phyloP scores from a whole-genome alignment of 768 basidiomycete species.

The Lentinula guzmanii region DNA sequence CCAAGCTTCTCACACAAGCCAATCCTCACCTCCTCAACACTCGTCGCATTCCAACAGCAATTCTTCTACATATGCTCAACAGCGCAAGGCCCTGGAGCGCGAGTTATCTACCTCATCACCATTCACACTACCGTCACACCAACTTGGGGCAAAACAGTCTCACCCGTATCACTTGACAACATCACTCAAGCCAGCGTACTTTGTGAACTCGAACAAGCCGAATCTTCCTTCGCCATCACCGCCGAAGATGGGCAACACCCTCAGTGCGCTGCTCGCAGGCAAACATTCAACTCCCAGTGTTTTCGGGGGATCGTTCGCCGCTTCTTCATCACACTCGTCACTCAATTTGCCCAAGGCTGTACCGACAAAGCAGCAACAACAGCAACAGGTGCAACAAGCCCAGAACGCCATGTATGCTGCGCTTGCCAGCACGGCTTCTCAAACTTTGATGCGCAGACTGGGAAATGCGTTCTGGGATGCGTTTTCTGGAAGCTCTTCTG shows the following conservation, averaged over 20 bases:
- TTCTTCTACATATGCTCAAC: background rate
- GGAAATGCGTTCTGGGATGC: conserved; percentile 86
- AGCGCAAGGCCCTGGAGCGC: conserved; percentile 8
- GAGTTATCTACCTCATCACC: background rate
- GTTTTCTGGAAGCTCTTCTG: conserved; percentile 49
- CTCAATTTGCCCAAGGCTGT: background rate
- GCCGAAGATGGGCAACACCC: conserved; percentile 6
- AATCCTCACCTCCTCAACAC: background rate
- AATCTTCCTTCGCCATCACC: conserved; percentile 19
- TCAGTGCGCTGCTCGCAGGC: conserved; percentile 31
- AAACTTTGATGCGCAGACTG: conserved; percentile 68
- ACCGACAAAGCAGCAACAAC: conserved; percentile 13
- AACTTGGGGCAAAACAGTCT: background rate
- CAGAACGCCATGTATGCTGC: conserved; percentile 38
- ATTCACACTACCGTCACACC: conserved; percentile 6
- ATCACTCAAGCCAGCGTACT: conserved; percentile 26
- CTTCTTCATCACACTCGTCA: background rate
- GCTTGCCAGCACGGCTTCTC: conserved; percentile 69
- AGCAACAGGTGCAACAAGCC: conserved; percentile 19
- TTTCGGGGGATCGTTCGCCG: conserved; percentile 8
- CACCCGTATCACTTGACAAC: background rate
- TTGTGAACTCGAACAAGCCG: conserved; percentile 17
- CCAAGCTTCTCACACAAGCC: conserved; percentile 29
- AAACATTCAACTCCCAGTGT: conserved; percentile 30
- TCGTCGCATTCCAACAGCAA: conserved; percentile 13